Evolutionary conservation across 1,139 yeast species (phyloP).

Genomic region (Pichia norvegensis): DNA sequence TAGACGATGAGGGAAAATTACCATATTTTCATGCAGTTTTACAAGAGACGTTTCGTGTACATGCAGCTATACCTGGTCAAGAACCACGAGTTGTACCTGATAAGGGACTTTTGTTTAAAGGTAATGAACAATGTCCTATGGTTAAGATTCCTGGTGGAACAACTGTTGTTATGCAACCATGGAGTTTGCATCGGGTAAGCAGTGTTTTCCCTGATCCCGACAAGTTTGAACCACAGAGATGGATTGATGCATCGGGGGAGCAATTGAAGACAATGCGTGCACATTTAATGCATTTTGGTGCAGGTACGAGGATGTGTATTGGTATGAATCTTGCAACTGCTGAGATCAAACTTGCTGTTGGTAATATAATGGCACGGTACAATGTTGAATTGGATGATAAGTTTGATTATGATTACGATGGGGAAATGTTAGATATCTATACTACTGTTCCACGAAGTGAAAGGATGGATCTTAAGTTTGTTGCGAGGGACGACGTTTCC

Average conservation of each 20-base stretch:
- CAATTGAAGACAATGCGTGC: conserved; percentile 42
- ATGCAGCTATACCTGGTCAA: conserved; percentile 68
- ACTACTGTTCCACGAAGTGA: conserved; percentile 32
- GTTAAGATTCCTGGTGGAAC: conserved; percentile 46
- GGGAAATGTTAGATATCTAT: conserved; percentile 31
- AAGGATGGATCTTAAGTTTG: conserved; percentile 18
- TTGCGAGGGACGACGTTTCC: neutral
- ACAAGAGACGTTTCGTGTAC: conserved; percentile 52
- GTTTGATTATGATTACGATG: conserved; percentile 27
- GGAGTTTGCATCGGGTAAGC: conserved; percentile 50
- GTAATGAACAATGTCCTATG: conserved; percentile 21
- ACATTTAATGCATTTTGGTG: conserved; percentile 62
- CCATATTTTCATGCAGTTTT: conserved; percentile 52
- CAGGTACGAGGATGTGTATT: conserved; percentile 68
- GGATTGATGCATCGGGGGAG: conserved; percentile 36
- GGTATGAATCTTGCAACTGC: conserved; percentile 63
- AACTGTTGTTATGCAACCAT: conserved; percentile 57
- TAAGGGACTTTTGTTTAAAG: conserved; percentile 26
- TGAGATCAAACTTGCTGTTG: conserved; percentile 55
- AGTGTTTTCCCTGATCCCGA: conserved; percentile 45
- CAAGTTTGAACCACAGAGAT: conserved; percentile 51
- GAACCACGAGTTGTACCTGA: conserved; percentile 52
- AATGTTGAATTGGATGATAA: conserved; percentile 26
- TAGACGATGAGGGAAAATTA: conserved; percentile 36
- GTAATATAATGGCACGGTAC: conserved; percentile 47